Evolutionary conservation across 2,329 filamentous ascomycete species (phyloP), one percentile per base, ranked within the genome.

Genomic region (Fusarium lateritium): DNA sequence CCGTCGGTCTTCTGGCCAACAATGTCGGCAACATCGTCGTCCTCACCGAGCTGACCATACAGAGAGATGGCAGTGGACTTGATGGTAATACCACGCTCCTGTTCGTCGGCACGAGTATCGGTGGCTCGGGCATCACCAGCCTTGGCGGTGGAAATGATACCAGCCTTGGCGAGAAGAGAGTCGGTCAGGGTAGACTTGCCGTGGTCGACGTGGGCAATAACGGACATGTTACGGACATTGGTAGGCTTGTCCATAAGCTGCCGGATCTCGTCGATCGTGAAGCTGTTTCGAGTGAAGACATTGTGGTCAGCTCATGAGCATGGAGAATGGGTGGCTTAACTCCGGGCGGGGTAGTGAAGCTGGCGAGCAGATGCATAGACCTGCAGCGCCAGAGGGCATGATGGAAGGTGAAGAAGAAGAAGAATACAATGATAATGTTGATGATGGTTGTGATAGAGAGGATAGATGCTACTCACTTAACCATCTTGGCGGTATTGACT

Each of bases 181-280:
- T 99, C 96, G 91, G 95, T 98, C 79, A 99, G 90, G 82, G 96
- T 99, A 78, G 96, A 99, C 87, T 99, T 99, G 88, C 96, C 96
- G 91, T 99, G 96, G 86, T 99, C 96, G 91, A 99, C 94, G 88
- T 99, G 96, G 84, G 96, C 96, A 94, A 98, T 98, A 84, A 99
- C 96, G 87, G 94, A 98, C 95, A 98, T 98, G 91, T 98, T 98
- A 85, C 88, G 87, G 82, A 91, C 88, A 83, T 91, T 91, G 81
- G 82, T 86, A 76, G 92, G 90, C 85, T 91, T 91, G 89, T 94
- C 91, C 92, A 92, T 93, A 82, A 92, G 79, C 78, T 69, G 76
- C 83, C 91, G 91, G 83, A 94, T 92, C 90, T 94, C 94, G 83
- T 98, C 95, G 86, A 98, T 91, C 81, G 96, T 98, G 91, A 98